These are phyloP conservation scores for Phalaenopsis equestris DNA, from an alignment of 106 monocot species.

Conservation along the genomic window DNA sequence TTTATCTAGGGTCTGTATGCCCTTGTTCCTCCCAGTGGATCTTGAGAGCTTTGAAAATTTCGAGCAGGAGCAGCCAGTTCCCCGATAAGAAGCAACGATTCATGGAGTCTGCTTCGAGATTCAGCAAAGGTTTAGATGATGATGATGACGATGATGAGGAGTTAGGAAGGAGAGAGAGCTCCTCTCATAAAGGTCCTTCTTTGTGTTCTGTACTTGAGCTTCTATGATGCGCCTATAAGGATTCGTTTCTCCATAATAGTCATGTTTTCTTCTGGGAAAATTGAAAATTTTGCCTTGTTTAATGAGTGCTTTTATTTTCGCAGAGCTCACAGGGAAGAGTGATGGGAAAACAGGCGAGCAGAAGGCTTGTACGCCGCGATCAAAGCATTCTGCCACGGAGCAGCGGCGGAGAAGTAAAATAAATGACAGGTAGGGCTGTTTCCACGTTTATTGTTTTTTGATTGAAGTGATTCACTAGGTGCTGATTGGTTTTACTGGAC, in stretches of 20 bases:
- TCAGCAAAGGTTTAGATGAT: conserved; percentile 16
- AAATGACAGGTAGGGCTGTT: conserved; percentile 44
- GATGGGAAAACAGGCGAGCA: conserved; percentile 44
- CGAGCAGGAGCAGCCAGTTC: conserved; percentile 1
- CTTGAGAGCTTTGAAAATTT: not conserved
- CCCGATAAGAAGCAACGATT: conserved; percentile 17
- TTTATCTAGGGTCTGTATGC: not conserved
- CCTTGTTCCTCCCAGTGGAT: not conserved
- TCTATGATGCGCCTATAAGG: not conserved
- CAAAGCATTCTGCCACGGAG: conserved; percentile 81
- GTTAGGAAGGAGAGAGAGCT: conserved; percentile 16
- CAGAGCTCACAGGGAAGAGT: conserved; percentile 31
- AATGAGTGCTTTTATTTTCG: conserved; percentile 3
- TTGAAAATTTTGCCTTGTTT: not conserved
- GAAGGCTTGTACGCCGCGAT: conserved; percentile 52
- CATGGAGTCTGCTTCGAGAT: conserved; percentile 21
- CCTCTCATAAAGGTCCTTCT: conserved; percentile 14
- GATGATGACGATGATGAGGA: conserved; percentile 18
- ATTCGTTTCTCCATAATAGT: not conserved
- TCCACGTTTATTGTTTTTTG: not conserved
- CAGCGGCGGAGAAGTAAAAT: conserved; percentile 79
- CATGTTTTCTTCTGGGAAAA: not conserved
- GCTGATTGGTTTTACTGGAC: not conserved
- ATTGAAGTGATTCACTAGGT: not conserved
- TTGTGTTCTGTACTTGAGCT: not conserved